phyloP scores from a whole-genome alignment of 495 filamentous ascomycete genomes.

The Podospora anserina region DNA sequence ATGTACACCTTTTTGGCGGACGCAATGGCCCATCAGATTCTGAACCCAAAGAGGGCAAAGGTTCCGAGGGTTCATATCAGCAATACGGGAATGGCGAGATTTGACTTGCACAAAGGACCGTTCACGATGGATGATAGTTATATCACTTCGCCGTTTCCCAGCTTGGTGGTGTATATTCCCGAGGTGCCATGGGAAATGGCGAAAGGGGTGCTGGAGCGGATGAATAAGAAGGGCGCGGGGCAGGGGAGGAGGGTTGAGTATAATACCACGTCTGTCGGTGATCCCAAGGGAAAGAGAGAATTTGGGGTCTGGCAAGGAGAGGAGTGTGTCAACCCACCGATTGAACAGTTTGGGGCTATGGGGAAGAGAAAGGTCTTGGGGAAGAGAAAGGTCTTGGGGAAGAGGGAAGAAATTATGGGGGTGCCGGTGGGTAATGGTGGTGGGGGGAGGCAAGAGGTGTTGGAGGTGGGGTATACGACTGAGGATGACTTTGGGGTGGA shows the following conservation, averaged over 20 bases:
- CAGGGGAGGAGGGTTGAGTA: conserved; percentile 3
- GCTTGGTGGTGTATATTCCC: not conserved
- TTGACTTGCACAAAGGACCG: conserved; percentile 77
- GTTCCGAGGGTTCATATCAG: conserved; percentile 61
- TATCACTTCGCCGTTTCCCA: conserved; percentile 68
- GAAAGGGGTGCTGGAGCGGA: not conserved
- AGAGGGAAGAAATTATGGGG: not conserved
- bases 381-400: conserved; percentile 1
- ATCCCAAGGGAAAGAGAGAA: not conserved
- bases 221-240: not conserved
- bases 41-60: conserved; percentile 43
- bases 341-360: not conserved
- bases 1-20: conserved; percentile 68
- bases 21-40: conserved; percentile 54
- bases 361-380: not conserved
- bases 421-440: not conserved
- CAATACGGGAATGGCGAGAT: conserved; percentile 79
- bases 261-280: not conserved
- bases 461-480: conserved; percentile 71
- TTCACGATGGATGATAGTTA: conserved; percentile 78
- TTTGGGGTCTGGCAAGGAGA: not conserved
- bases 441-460: conserved; percentile 17
- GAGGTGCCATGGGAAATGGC: not conserved
- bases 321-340: not conserved
- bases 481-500: conserved; percentile 65